Conservation (phyloP, 2,329 filamentous ascomycete species). For the Fusarium transvaalense region DNA sequence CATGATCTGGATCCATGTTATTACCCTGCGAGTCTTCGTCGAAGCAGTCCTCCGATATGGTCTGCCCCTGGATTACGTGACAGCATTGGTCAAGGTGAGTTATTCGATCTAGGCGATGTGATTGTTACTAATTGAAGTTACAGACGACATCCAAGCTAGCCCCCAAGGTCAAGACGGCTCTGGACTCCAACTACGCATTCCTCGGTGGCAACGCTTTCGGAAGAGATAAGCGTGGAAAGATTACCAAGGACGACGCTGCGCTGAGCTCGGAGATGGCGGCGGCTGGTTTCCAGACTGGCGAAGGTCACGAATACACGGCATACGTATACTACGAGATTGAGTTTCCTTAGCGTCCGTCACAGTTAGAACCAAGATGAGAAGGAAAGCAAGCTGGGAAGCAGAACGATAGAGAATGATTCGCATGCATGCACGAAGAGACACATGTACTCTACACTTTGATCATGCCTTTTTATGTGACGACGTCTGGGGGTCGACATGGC, state of each 20-base stretch:
- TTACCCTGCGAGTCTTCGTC: conserved; percentile 93
- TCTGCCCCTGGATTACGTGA: conserved; percentile 89
- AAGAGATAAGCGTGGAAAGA: conserved; percentile 91
- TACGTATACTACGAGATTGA: conserved; percentile 98
- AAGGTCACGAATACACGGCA: conserved; percentile 88
- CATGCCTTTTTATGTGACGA: conserved; percentile 42
- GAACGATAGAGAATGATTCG: conserved; percentile 35
- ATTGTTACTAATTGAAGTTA: conserved; percentile 26
- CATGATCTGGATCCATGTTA: conserved; percentile 94
- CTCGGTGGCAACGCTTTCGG: conserved; percentile 95
- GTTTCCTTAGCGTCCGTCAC: conserved; percentile 62
- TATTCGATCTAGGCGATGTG: neutral
- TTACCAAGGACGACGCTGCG: conserved; percentile 88
- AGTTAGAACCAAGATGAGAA: conserved; percentile 1
- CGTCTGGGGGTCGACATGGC: conserved; percentile 40
- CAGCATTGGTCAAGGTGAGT: conserved; percentile 84
- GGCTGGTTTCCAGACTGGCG: conserved; percentile 74
- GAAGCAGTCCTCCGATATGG: conserved; percentile 98
- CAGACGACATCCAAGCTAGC: conserved; percentile 86
- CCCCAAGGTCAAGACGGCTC: conserved; percentile 80
- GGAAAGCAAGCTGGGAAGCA: conserved; percentile 8
- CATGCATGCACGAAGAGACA: conserved; percentile 46
- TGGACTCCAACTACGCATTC: conserved; percentile 90
- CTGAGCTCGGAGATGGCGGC: conserved; percentile 86
- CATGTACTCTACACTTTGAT: conserved; percentile 49